Evolutionary conservation across 2,329 filamentous ascomycete species (phyloP), one percentile per base, ranked within the genome.

Genomic region (Phialocephala sp.): DNA sequence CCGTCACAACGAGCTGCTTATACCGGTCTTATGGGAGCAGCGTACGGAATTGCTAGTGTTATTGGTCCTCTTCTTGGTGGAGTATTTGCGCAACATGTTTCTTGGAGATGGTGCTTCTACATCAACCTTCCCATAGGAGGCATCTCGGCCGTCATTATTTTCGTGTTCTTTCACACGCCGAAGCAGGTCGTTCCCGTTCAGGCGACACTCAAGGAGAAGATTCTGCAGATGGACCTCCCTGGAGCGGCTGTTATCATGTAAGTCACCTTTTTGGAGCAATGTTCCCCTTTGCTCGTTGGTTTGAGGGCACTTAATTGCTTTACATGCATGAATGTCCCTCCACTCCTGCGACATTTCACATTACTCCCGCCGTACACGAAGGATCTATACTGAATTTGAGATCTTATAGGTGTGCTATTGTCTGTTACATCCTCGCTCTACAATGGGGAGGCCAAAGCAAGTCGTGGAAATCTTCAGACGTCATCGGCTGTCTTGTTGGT

Each of bases 201-300:
- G 64, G 76, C 79, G 1, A 69, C 79, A 1, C 69, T 81, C 6
- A 71, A 73, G 6, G 80, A 84, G 69, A 83, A 84, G 74, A 60
- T 84, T 20, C 73, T 79, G 0, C 81, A 84, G 68, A 80, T 85
- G 76, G 84, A 85, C 66, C 76, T 80, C 4, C 65, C 80, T 1
- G 83, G 83, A 1, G 77, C 79, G 5, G 72, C 79, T 22, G 70
- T 84, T 41, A 73, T 85, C 52, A 81, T 85, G 79, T 41, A 12
- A 41, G 37, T 41, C 11, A 14, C 9, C 37, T 39, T 14, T 14
- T 39, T 8, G 14, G 36, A 8, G 8, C 36, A 39, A 8, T 8
- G 36, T 39, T 39, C 36, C 36, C 14, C 8, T 39, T 39, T 39
- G 8, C 36, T 39, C 8, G 36, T 8, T 39, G 14, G 14, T 39